Base-by-base conservation (phyloP, 2,329 filamentous ascomycete species). In the Waltergamsia citrina region DNA sequence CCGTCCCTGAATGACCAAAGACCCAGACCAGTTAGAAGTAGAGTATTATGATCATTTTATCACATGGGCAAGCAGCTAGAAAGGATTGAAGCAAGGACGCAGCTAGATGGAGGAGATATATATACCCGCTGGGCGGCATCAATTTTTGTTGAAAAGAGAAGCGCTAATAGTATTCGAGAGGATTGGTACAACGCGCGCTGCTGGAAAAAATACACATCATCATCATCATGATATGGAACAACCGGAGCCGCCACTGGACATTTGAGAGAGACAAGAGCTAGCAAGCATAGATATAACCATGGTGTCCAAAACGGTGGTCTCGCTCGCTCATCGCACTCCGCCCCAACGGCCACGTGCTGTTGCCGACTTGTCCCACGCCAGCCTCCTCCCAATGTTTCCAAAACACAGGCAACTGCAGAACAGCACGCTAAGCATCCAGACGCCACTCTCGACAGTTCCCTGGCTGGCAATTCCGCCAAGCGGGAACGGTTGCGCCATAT, bases 381-480 rank as follows among this genome's bases (percentile, higher is more conserved):
- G 60, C 41, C 85, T 71, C 41, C 92, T 70, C 10, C 92, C 92
- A 50, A 98, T 86, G 52, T 94, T 96, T 9, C 92, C 92, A 65
- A 98, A 95, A 59, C 88, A 95, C 8, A 96, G 76, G 46, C 85
- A 87, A 50, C 85, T 93, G 59, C 92, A 95, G 54, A 95, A 98
- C 33, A 98, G 61, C 18, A 96, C 87, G 50, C 86, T 94, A 17
- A 90, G 69, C 50, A 94, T 81, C 90, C 92, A 98, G 5, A 87
- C 85, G 10, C 78, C 80, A 14, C 82, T 72, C 37, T 82, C 84
- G 2, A 87, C 55, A 6, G 65, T 76, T 45, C 85, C 74, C 33
- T 76, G 71, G 34, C 63, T 73, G 38, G 71, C 71, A 39, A 73
- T 63, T 29, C 7, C 18, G 28, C 17, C 31, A 4, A 35, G 32